phyloP scores from a whole-genome alignment of 768 basidiomycete species.

The Agaricus blazei region DNA sequence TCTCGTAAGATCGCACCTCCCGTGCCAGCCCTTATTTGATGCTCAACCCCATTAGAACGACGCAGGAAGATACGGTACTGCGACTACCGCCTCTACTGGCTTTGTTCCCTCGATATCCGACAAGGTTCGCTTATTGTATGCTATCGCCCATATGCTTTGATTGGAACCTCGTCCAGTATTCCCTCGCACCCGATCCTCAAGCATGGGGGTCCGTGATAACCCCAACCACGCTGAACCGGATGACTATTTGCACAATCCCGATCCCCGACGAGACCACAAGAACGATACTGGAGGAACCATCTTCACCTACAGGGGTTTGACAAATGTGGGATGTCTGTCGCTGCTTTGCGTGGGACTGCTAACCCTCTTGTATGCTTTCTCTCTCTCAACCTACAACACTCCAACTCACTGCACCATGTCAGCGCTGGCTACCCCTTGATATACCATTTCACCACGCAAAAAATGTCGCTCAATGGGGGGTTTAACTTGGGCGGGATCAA shows the following conservation, averaged over 20 bases:
- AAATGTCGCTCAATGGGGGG: conserved; percentile 47
- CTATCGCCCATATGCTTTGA: conserved; percentile 4
- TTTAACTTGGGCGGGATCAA: conserved; percentile 80
- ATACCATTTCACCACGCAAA: conserved; percentile 45
- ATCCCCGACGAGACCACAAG: conserved; percentile 56
- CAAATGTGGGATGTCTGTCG: conserved; percentile 67
- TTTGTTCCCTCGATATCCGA: conserved; percentile 47
- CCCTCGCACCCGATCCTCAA: conserved; percentile 66
- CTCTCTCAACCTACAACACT: not conserved
- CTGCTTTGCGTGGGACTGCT: conserved; percentile 49
- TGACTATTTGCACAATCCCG: conserved; percentile 71
- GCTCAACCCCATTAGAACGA: conserved; percentile 26
- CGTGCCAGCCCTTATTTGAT: not conserved
- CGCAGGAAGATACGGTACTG: conserved; percentile 31
- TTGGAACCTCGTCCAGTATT: conserved; percentile 42
- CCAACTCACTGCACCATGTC: conserved; percentile 1
- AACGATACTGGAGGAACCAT: conserved; percentile 55
- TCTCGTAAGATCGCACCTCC: conserved; percentile 28
- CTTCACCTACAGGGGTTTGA: conserved; percentile 64
- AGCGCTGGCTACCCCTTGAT: conserved; percentile 65
- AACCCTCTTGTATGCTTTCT: conserved; percentile 50
- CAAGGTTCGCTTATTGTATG: conserved; percentile 32
- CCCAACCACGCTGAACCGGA: conserved; percentile 52
- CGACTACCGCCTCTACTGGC: conserved; percentile 21
- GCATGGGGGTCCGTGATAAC: conserved; percentile 70